These are phyloP conservation scores for Coix lacrymajobi DNA, from an alignment of 176 grass and related monocot species.

Conservation along the genomic window DNA sequence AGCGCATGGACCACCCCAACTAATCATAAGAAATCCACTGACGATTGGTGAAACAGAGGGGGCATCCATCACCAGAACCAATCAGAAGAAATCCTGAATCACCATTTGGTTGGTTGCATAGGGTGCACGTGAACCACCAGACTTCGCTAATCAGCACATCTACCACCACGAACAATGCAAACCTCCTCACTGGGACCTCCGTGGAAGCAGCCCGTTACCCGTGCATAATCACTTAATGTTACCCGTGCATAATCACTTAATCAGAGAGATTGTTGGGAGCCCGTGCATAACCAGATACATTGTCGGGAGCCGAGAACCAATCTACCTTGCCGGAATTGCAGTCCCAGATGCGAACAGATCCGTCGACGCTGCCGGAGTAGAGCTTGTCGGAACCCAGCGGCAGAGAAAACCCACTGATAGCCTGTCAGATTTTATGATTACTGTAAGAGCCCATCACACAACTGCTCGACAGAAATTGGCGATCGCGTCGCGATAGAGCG, in stretches of 20 bases:
- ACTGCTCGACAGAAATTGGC: not conserved
- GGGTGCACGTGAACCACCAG: not conserved
- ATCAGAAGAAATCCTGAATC: not conserved
- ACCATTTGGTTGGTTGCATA: not conserved
- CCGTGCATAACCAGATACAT: not conserved
- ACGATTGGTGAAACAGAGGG: not conserved
- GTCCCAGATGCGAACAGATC: constrained; percentile 42
- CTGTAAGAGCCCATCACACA: not conserved
- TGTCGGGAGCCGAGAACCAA: constrained; percentile 17
- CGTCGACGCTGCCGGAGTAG: constrained; percentile 34
- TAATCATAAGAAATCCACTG: constrained; percentile 9
- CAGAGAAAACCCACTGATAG: constrained; percentile 37
- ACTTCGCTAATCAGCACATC: not conserved
- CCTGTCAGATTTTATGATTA: constrained; percentile 8
- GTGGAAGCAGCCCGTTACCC: not conserved
- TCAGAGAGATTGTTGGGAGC: not conserved
- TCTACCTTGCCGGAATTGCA: constrained; percentile 38
- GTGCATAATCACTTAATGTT: not conserved
- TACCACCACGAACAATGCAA: not conserved
- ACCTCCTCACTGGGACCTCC: not conserved
- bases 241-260: not conserved
- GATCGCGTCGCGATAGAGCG: not conserved
- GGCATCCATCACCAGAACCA: not conserved
- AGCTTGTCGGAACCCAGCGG: constrained; percentile 34
- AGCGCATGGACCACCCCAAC: not conserved